phyloP scores from a whole-genome alignment of 257 asterid genomes.

The Jaltomata sinuosa region DNA sequence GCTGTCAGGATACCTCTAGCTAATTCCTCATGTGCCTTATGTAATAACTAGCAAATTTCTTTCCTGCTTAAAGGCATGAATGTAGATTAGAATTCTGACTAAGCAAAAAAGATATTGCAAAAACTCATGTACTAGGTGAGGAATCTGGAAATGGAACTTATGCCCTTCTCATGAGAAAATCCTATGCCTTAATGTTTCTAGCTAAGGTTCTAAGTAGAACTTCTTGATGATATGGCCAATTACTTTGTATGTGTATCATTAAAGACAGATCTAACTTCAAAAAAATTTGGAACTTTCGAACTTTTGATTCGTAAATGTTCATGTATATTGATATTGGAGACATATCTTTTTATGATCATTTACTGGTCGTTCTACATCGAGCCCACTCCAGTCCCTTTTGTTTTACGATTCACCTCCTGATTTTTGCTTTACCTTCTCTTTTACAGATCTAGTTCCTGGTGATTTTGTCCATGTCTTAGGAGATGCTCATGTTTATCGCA shows the following conservation, averaged over 20 bases:
- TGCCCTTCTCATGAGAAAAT: background rate
- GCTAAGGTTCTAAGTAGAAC: background rate
- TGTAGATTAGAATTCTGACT: background rate
- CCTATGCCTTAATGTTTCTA: background rate
- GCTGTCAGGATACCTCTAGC: background rate
- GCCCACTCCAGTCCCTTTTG: background rate
- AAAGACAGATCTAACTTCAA: background rate
- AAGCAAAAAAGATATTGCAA: background rate
- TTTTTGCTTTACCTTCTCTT: background rate
- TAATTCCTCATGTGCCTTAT: background rate
- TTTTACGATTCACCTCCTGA: background rate
- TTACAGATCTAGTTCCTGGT: conserved; percentile 79
- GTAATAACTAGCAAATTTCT: background rate
- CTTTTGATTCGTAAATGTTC: background rate
- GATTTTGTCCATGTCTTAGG: conserved; percentile 85
- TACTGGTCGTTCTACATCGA: background rate
- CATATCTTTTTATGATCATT: background rate
- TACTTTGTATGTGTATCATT: background rate
- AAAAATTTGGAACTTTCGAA: background rate
- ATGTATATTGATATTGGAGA: background rate
- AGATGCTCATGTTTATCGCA: conserved; percentile 82
- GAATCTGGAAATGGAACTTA: background rate
- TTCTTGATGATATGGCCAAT: background rate
- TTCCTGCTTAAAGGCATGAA: background rate
- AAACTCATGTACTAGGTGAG: background rate